phyloP scores from a whole-genome alignment of 2,329 filamentous ascomycete genomes.

The Fusarium hainanense region DNA sequence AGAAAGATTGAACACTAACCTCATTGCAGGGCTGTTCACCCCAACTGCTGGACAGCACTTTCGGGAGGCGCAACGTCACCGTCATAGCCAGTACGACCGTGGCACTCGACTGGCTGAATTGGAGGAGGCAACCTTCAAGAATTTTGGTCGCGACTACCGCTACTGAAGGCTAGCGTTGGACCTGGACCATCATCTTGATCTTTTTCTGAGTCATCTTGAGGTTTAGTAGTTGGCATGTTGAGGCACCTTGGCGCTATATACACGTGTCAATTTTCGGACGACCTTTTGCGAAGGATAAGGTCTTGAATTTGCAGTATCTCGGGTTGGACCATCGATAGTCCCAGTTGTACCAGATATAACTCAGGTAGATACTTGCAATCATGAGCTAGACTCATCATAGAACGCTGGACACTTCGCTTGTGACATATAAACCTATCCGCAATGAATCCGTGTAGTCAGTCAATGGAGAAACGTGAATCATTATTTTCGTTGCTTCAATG shows the following conservation, averaged over 20 bases:
- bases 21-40: slow-evolving; percentile 77
- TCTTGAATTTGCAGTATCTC: slow-evolving; percentile 40
- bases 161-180: slow-evolving; percentile 12
- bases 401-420: not conserved
- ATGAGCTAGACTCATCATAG: slow-evolving; percentile 18
- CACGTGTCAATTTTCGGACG: slow-evolving; percentile 26
- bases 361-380: slow-evolving; percentile 35
- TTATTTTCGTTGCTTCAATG: not conserved
- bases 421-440: not conserved
- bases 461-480: not conserved
- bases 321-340: slow-evolving; percentile 37
- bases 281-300: slow-evolving; percentile 32
- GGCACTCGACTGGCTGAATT: slow-evolving; percentile 78
- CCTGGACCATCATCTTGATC: slow-evolving; percentile 2
- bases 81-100: slow-evolving; percentile 82
- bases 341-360: slow-evolving; percentile 30
- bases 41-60: slow-evolving; percentile 80
- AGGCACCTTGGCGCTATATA: slow-evolving; percentile 23
- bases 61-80: slow-evolving; percentile 79
- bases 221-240: slow-evolving; percentile 32
- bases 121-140: slow-evolving; percentile 69
- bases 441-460: not conserved
- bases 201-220: slow-evolving; percentile 33
- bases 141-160: slow-evolving; percentile 42
- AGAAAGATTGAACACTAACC: not conserved